A percentile compares a stretch with the other conserved stretches of the same genome.
phyloP scores from a whole-genome alignment of 768 basidiomycete species.

The Lanmaoa pseudosensibilis region DNA sequence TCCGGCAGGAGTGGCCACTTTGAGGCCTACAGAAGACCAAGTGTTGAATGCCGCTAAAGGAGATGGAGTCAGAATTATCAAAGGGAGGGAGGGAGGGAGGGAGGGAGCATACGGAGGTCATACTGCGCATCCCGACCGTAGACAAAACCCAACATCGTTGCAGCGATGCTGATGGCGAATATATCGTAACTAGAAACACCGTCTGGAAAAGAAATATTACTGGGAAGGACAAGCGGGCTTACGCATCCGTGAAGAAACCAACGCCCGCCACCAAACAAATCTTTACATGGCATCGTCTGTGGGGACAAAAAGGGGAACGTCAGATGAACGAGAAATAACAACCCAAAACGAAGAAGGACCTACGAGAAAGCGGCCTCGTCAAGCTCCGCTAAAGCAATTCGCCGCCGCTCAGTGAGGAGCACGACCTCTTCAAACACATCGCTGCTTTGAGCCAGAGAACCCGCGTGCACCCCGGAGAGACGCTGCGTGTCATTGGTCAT shows the following conservation, averaged over 20 bases:
- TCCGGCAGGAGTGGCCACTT: constrained; percentile 73
- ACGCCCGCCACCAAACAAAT: constrained; percentile 66
- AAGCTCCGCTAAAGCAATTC: not conserved
- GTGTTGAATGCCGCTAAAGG: constrained; percentile 7
- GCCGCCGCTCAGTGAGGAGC: not conserved
- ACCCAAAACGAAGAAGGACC: not conserved
- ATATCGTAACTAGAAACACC: constrained; percentile 55
- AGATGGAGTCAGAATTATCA: not conserved
- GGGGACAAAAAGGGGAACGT: constrained; percentile 30
- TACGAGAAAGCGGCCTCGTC: constrained; percentile 2
- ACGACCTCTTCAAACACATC: not conserved
- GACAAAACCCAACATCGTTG: constrained; percentile 77
- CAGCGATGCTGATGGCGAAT: constrained; percentile 84
- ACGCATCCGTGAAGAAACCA: constrained; percentile 88
- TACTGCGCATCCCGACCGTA: constrained; percentile 38
- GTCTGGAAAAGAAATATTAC: not conserved
- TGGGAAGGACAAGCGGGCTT: constrained; percentile 19
- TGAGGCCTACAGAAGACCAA: constrained; percentile 69
- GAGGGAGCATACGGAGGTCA: not conserved
- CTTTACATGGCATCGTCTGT: constrained; percentile 79
- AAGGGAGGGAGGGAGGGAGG: too few relatives aligned
- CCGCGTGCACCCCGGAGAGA: not conserved
- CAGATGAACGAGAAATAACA: not conserved
- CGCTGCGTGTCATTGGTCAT: not conserved
- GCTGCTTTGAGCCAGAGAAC: not conserved